A percentile compares a stretch with the other conserved stretches of the same genome.
phyloP scores from a whole-genome alignment of 2,329 filamentous ascomycete species.

The Hymenoscyphus fructigenus region DNA sequence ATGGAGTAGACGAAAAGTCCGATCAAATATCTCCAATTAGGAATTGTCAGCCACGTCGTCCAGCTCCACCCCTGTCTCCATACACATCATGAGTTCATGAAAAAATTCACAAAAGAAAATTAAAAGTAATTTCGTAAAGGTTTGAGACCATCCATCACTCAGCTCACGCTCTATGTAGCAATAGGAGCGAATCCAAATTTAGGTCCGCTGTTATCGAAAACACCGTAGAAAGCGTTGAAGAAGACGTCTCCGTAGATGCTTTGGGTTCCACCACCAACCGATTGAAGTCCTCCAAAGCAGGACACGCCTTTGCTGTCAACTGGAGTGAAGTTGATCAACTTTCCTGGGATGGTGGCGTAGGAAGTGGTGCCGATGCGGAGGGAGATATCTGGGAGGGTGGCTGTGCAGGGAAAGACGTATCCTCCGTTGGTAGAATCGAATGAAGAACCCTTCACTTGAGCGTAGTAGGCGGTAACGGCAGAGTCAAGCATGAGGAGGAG shows the following conservation, averaged over 20 bases:
- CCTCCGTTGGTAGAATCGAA: constrained; percentile 31
- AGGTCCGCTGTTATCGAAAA: constrained; percentile 32
- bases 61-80: not conserved
- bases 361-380: constrained; percentile 35
- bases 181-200: constrained; percentile 33
- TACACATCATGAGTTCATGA: not conserved
- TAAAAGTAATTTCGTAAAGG: not conserved
- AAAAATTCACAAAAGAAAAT: no score
- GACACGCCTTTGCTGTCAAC: constrained; percentile 13
- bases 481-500: constrained; percentile 39
- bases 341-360: constrained; percentile 37
- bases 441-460: constrained; percentile 36
- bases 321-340: constrained; percentile 39
- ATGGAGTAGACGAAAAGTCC: not conserved
- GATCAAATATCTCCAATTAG: not conserved
- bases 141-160: not conserved
- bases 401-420: constrained; percentile 39
- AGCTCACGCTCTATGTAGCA: not conserved
- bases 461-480: constrained; percentile 40
- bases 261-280: constrained; percentile 29
- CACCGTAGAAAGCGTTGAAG: constrained; percentile 35
- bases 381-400: constrained; percentile 37
- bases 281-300: constrained; percentile 42
- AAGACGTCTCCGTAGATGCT: constrained; percentile 37
- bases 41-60: not conserved